Conservation (phyloP, 2,329 filamentous ascomycete species). For the Waltergamsia citrina region DNA sequence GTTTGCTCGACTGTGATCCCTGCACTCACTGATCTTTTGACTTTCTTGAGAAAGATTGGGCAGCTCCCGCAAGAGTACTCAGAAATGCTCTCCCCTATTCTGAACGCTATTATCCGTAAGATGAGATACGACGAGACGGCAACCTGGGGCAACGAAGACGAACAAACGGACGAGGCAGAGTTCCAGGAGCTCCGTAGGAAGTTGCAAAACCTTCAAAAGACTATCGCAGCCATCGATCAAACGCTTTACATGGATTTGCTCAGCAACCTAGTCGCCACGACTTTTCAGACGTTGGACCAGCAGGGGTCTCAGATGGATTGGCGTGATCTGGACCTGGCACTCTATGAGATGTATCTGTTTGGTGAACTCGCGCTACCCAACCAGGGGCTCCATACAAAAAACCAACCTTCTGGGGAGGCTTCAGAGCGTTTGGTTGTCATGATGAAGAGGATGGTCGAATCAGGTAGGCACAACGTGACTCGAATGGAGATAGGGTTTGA, state of each 20-base stretch:
- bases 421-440: conserved; percentile 78
- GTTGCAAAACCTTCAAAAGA: conserved; percentile 85
- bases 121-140: conserved; percentile 97
- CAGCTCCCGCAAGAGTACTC: conserved; percentile 65
- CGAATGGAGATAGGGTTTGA: not conserved
- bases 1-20: conserved; percentile 94
- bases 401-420: conserved; percentile 68
- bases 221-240: conserved; percentile 83
- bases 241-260: conserved; percentile 79
- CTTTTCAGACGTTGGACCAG: conserved; percentile 72
- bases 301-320: conserved; percentile 73
- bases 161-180: conserved; percentile 93
- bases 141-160: conserved; percentile 86
- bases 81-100: conserved; percentile 76
- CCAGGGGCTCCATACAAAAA: conserved; percentile 79
- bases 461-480: conserved; percentile 44
- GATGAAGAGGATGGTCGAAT: conserved; percentile 94
- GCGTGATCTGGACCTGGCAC: conserved; percentile 86
- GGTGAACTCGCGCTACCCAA: conserved; percentile 88
- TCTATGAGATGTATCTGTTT: conserved; percentile 93
- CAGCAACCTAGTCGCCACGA: conserved; percentile 78
- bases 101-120: conserved; percentile 88
- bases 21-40: conserved; percentile 83
- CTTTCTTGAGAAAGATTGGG: conserved; percentile 76
- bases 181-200: conserved; percentile 91